A percentile compares a stretch with the other conserved stretches of the same genome.
These are phyloP conservation scores for Stygiomarasmius scandens DNA, from an alignment of 1,284 basidiomycete genomes.

Conservation along the genomic window DNA sequence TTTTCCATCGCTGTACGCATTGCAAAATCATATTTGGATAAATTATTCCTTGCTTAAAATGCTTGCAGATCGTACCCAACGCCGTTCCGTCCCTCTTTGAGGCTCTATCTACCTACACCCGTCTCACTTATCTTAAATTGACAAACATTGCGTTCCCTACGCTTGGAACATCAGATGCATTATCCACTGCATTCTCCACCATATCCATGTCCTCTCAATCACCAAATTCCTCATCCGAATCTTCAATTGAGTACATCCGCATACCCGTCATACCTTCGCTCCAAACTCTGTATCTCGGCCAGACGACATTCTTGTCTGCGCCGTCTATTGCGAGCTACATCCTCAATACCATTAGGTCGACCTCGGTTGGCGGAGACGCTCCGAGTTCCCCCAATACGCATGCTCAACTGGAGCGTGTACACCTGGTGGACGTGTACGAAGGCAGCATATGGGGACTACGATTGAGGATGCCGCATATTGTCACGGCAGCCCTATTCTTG, in stretches of 20 bases:
- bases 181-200: neutral
- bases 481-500: slow-evolving; percentile 1
- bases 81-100: slow-evolving; percentile 28
- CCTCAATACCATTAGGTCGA: slow-evolving; percentile 1
- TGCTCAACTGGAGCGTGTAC: slow-evolving; percentile 1
- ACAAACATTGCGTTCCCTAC: slow-evolving; percentile 16
- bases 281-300: slow-evolving; percentile 10
- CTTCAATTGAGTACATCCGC: neutral
- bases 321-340: slow-evolving; percentile 9
- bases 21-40: too few species aligned
- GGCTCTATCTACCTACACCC: slow-evolving; percentile 21
- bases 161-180: neutral
- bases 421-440: slow-evolving; percentile 15
- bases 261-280: slow-evolving; percentile 12
- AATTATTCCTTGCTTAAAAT: too few species aligned
- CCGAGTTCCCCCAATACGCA: neutral
- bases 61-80: slow-evolving; percentile 6
- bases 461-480: slow-evolving; percentile 10
- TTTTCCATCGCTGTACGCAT: slow-evolving; percentile 58
- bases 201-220: neutral
- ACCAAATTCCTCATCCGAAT: neutral
- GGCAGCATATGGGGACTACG: slow-evolving; percentile 15
- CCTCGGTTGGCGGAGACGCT: neutral
- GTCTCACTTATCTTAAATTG: slow-evolving; percentile 15
- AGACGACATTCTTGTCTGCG: slow-evolving; percentile 13